phyloP scores from a whole-genome alignment of 345 rosid genomes.

The Linum trigynum region DNA sequence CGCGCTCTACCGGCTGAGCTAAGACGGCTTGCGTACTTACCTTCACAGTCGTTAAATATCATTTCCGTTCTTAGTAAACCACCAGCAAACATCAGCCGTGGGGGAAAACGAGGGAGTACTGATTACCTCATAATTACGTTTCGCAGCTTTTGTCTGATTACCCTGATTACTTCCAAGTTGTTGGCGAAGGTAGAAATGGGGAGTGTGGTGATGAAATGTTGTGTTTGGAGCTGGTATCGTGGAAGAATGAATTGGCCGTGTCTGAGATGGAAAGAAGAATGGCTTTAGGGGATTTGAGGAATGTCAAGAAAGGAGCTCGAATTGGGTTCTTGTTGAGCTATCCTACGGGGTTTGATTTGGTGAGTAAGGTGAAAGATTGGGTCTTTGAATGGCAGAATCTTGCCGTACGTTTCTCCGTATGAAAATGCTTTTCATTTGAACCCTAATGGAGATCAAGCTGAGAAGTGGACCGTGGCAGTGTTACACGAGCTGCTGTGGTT shows the following conservation, averaged over 20 bases:
- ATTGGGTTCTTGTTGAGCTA: conserved; percentile 58
- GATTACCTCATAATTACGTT: conserved; percentile 51
- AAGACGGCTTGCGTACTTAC: neutral
- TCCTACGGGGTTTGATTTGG: conserved; percentile 61
- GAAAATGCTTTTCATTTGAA: conserved; percentile 55
- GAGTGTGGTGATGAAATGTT: conserved; percentile 25
- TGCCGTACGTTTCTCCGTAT: conserved; percentile 75
- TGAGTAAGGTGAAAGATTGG: conserved; percentile 59
- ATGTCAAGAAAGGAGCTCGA: conserved; percentile 29
- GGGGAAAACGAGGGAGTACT: too few species aligned
- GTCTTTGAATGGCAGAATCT: conserved; percentile 65
- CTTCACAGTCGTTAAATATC: too few species aligned
- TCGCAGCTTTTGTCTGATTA: conserved; percentile 48
- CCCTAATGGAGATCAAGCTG: conserved; percentile 51
- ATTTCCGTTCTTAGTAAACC: too few species aligned
- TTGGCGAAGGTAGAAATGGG: conserved; percentile 28
- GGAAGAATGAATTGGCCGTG: conserved; percentile 41
- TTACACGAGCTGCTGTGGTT: conserved; percentile 67
- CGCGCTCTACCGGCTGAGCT: conserved; percentile 9
- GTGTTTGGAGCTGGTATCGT: conserved; percentile 40
- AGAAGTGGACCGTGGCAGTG: conserved; percentile 73
- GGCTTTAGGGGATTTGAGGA: conserved; percentile 10
- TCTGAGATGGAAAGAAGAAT: conserved; percentile 62
- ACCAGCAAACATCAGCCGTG: too few species aligned
- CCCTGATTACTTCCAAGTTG: conserved; percentile 52